Evolutionary conservation across 441 rosid genomes (phyloP).

Genomic region (Corymbia calophylla): DNA sequence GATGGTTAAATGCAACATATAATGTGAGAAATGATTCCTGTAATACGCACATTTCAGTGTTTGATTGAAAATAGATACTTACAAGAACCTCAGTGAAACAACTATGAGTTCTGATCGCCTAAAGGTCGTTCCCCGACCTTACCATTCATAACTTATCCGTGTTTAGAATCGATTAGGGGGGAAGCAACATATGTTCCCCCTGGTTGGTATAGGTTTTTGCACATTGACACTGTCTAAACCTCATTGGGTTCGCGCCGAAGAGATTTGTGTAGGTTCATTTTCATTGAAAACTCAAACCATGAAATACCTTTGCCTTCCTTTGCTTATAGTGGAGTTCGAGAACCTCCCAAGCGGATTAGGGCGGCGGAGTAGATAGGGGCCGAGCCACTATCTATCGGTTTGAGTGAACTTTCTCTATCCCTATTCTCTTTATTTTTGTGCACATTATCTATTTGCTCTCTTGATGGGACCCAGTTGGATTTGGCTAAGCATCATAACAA

Average conservation of each 20-base stretch:
- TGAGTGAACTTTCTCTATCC: background rate
- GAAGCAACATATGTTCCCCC: background rate
- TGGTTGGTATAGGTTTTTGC: background rate
- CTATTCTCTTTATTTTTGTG: background rate
- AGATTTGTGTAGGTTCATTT: background rate
- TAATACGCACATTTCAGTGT: background rate
- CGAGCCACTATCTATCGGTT: background rate
- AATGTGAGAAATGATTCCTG: background rate
- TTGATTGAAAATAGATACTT: background rate
- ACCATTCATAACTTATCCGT: background rate
- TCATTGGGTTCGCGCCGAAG: background rate
- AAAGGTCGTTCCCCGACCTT: background rate
- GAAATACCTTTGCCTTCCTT: background rate
- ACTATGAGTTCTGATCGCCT: background rate
- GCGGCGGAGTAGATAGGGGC: background rate
- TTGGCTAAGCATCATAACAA: background rate
- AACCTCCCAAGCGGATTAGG: background rate
- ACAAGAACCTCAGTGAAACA: background rate
- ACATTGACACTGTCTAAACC: background rate
- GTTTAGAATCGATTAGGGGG: background rate
- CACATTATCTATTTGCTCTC: background rate
- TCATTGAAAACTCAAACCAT: background rate
- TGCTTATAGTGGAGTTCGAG: background rate
- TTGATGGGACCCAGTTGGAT: background rate
- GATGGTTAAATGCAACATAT: background rate